Evolutionary conservation across 2,329 filamentous ascomycete genomes (phyloP).

Genomic region (Trichoderma hamatum): DNA sequence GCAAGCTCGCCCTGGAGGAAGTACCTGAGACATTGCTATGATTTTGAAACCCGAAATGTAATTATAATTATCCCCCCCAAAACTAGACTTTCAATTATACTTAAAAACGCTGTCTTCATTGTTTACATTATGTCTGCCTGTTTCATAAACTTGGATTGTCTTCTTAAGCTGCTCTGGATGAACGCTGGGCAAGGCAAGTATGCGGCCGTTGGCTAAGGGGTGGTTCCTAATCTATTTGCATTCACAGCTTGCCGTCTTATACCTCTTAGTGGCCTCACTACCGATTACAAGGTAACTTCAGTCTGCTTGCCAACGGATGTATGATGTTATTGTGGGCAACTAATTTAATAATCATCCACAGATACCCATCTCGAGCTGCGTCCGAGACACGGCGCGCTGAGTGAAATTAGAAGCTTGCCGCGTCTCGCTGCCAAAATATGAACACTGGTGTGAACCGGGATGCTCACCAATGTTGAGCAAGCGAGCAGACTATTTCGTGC

Average conservation of each 20-base stretch:
- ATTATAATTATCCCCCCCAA: conserved; percentile 33
- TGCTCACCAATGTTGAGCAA: not conserved
- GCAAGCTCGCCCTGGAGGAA: conserved; percentile 81
- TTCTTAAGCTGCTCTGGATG: not conserved
- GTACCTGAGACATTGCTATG: conserved; percentile 76
- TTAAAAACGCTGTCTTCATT: conserved; percentile 21
- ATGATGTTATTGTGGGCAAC: not conserved
- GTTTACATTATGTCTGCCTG: not conserved
- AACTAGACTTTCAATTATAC: conserved; percentile 26
- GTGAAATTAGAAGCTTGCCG: conserved; percentile 4
- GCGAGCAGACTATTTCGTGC: conserved; percentile 8
- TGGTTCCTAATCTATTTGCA: not conserved
- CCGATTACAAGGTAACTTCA: not conserved
- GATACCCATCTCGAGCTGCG: not conserved
- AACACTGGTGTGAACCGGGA: not conserved
- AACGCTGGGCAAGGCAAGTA: not conserved
- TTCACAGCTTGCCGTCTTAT: not conserved
- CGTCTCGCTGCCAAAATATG: not conserved
- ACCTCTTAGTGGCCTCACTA: not conserved
- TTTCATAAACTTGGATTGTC: not conserved
- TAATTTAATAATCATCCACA: not conserved
- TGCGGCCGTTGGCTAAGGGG: not conserved
- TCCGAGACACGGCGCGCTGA: not conserved
- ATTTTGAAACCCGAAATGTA: conserved; percentile 36
- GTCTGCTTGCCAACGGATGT: not conserved